phyloP scores from a whole-genome alignment of 148 eudicot species.

The Rhododendron henanense region DNA sequence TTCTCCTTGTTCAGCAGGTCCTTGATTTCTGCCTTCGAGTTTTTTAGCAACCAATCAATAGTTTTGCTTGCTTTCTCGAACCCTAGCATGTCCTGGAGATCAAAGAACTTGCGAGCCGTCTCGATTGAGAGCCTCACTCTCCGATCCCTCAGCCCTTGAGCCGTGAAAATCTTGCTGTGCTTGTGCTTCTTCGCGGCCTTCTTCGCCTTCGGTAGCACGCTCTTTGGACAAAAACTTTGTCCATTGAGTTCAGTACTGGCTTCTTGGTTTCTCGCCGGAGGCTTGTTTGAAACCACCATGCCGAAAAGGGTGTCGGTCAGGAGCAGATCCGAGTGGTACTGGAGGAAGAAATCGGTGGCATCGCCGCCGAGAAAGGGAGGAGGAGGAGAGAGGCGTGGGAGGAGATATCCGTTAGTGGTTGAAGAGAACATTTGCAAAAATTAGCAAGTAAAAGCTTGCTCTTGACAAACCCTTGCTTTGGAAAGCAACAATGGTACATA shows the following conservation, averaged over 20 bases:
- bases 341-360: not conserved
- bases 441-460: not conserved
- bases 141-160: conserved; percentile 60
- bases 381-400: not conserved
- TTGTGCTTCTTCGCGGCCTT: conserved; percentile 40
- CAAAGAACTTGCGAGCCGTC: conserved; percentile 63
- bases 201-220: not conserved
- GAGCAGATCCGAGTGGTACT: conserved; percentile 6
- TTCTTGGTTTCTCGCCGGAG: not conserved
- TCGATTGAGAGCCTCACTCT: conserved; percentile 66
- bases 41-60: conserved; percentile 62
- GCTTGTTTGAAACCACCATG: not conserved
- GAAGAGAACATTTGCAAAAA: conserved; percentile 4
- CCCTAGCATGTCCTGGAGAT: conserved; percentile 68
- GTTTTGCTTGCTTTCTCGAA: conserved; percentile 74
- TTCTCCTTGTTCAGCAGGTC: conserved; percentile 9
- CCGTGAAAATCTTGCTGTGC: conserved; percentile 68
- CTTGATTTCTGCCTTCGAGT: conserved; percentile 55
- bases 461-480: not conserved
- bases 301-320: not conserved
- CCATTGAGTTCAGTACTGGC: not conserved
- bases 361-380: not conserved
- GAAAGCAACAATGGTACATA: not conserved
- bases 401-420: not conserved
- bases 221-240: not conserved